Evolutionary conservation across 306 rosid species (phyloP).

Genomic region (Cyamopsis tetragonoloba): DNA sequence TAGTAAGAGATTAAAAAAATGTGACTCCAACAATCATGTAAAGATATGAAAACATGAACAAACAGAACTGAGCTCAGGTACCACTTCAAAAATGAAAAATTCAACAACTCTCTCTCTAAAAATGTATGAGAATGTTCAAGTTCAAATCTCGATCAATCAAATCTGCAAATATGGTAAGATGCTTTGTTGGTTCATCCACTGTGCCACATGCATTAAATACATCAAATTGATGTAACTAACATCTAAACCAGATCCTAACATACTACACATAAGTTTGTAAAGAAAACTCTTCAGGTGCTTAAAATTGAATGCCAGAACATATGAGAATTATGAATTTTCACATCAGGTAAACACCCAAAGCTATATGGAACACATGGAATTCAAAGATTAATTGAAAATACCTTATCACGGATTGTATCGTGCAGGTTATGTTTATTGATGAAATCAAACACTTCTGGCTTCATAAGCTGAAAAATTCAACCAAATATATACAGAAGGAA

Average conservation of each 20-base stretch:
- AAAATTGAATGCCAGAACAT: background rate
- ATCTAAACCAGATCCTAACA: slow-evolving; percentile 15
- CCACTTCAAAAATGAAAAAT: slow-evolving; percentile 17
- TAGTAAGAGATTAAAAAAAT: slow-evolving; percentile 23
- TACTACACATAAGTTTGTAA: background rate
- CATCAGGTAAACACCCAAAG: background rate
- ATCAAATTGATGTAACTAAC: slow-evolving; percentile 5
- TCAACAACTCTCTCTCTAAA: slow-evolving; percentile 4
- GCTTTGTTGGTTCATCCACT: slow-evolving; percentile 20
- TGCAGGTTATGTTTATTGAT: slow-evolving; percentile 78
- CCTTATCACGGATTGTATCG: slow-evolving; percentile 81
- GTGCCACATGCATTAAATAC: slow-evolving; percentile 14
- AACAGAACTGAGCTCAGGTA: background rate
- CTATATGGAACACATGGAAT: slow-evolving; percentile 20
- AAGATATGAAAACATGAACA: slow-evolving; percentile 2
- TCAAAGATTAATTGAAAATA: slow-evolving; percentile 30
- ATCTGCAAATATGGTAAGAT: slow-evolving; percentile 1
- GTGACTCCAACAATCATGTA: slow-evolving; percentile 1
- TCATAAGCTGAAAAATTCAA: slow-evolving; percentile 68
- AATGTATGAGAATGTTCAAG: slow-evolving; percentile 14
- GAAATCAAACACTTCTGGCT: slow-evolving; percentile 88
- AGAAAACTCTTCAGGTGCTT: slow-evolving; percentile 15
- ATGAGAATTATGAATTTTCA: slow-evolving; percentile 13
- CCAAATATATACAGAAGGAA: background rate
- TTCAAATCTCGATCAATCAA: slow-evolving; percentile 20